phyloP scores from a whole-genome alignment of 495 filamentous ascomycete genomes.

The Hypoxylon trugodes region DNA sequence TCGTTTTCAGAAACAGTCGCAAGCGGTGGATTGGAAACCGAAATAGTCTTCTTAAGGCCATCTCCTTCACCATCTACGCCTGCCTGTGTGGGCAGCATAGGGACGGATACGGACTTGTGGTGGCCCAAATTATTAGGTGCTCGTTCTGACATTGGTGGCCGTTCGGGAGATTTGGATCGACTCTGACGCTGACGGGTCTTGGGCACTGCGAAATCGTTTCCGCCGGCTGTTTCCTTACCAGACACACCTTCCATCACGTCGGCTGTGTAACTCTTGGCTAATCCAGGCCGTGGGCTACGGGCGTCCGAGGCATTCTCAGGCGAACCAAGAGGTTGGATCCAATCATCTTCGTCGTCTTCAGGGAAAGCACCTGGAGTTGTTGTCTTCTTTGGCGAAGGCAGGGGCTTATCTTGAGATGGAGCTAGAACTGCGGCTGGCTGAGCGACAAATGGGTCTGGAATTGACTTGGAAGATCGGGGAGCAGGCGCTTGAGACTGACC shows the following conservation, averaged over 20 bases:
- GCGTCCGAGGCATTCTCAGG: conserved; percentile 44
- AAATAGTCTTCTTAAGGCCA: conserved; percentile 67
- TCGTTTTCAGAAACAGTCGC: conserved; percentile 51
- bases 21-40: conserved; percentile 67
- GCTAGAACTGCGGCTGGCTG: conserved; percentile 51
- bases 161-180: conserved; percentile 48
- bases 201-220: conserved; percentile 51
- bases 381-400: conserved; percentile 46
- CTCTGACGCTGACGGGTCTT: conserved; percentile 46
- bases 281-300: conserved; percentile 55
- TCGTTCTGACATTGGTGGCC: conserved; percentile 47
- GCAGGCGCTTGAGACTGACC: conserved; percentile 74
- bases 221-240: conserved; percentile 53
- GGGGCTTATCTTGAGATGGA: conserved; percentile 43
- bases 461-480: conserved; percentile 74
- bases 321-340: conserved; percentile 72
- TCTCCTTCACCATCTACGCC: conserved; percentile 47
- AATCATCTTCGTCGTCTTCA: conserved; percentile 79
- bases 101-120: conserved; percentile 63
- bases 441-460: conserved; percentile 58
- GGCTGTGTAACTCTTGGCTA: conserved; percentile 65
- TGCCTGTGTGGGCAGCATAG: conserved; percentile 53
- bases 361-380: conserved; percentile 62
- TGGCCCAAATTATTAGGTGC: conserved; percentile 51
- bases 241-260: conserved; percentile 68